Evolutionary conservation across 2,329 filamentous ascomycete species (phyloP).

Genomic region (Aureobasidium sp.): DNA sequence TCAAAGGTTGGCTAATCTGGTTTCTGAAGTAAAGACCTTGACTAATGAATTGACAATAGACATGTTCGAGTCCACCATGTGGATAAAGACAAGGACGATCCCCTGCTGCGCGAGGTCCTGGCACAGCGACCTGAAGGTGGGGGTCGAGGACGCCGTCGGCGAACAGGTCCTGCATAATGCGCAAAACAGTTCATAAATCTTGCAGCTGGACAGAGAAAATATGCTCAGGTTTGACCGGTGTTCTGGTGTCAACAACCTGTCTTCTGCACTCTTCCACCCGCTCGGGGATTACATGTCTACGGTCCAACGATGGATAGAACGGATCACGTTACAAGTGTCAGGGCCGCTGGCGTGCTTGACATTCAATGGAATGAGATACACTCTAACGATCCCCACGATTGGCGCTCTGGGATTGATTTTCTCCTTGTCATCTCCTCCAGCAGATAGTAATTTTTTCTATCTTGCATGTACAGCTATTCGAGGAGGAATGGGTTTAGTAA

Average conservation of each 20-base stretch:
- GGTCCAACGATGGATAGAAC: neutral
- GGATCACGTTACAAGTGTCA: neutral
- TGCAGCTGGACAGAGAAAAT: neutral
- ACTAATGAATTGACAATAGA: slow-evolving; percentile 40
- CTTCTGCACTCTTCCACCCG: neutral
- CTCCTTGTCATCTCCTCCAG: neutral
- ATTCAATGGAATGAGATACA: neutral
- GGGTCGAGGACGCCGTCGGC: slow-evolving; percentile 68
- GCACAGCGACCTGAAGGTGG: slow-evolving; percentile 79
- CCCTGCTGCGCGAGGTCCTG: slow-evolving; percentile 71
- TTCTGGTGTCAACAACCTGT: neutral
- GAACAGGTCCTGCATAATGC: slow-evolving; percentile 36
- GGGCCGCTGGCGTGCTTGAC: slow-evolving; percentile 7
- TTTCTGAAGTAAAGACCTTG: neutral
- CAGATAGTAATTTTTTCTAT: neutral
- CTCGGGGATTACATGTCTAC: slow-evolving; percentile 20
- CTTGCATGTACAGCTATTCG: neutral
- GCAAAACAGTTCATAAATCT: neutral
- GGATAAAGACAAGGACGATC: slow-evolving; percentile 85
- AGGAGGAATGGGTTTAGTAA: neutral
- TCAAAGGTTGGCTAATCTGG: slow-evolving; percentile 59
- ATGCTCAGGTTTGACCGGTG: neutral
- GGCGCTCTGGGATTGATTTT: neutral
- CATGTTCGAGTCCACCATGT: slow-evolving; percentile 89
- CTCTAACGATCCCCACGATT: neutral